phyloP scores from a whole-genome alignment of 2,329 filamentous ascomycete species.

The Ophiostoma perfectum region DNA sequence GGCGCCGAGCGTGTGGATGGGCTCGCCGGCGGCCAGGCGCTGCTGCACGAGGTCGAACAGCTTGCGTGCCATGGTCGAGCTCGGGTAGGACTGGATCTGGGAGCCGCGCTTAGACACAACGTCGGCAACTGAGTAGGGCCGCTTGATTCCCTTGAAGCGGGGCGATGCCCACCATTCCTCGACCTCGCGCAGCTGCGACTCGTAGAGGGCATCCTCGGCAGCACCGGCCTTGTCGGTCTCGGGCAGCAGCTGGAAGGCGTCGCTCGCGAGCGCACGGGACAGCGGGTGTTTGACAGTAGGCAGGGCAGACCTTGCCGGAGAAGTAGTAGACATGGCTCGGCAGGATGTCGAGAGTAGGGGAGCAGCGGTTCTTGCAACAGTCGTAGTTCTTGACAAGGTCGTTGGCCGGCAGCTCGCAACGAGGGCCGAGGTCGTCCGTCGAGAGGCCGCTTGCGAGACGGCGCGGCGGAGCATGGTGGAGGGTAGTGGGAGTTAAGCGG shows the following conservation, averaged over 20 bases:
- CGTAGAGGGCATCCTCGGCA: constrained; percentile 79
- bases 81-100: constrained; percentile 80
- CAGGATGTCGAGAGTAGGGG: background rate
- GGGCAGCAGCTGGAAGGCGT: constrained; percentile 80
- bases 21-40: constrained; percentile 69
- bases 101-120: constrained; percentile 90
- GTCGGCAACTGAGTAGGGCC: constrained; percentile 84
- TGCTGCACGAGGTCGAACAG: constrained; percentile 84
- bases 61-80: constrained; percentile 91
- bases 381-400: background rate
- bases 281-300: constrained; percentile 56
- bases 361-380: background rate
- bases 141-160: constrained; percentile 81
- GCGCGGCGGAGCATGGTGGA: constrained; percentile 23
- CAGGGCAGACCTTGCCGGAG: constrained; percentile 33
- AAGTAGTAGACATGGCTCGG: constrained; percentile 39
- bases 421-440: constrained; percentile 20
- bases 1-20: constrained; percentile 86
- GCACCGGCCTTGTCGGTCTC: constrained; percentile 70
- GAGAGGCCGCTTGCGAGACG: constrained; percentile 18
- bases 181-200: constrained; percentile 77
- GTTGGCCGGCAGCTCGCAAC: constrained; percentile 1
- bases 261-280: constrained; percentile 57
- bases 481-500: background rate
- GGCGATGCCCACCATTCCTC: constrained; percentile 85